Base-by-base conservation (phyloP, 345 rosid species). In the Alliaria petiolata region DNA sequence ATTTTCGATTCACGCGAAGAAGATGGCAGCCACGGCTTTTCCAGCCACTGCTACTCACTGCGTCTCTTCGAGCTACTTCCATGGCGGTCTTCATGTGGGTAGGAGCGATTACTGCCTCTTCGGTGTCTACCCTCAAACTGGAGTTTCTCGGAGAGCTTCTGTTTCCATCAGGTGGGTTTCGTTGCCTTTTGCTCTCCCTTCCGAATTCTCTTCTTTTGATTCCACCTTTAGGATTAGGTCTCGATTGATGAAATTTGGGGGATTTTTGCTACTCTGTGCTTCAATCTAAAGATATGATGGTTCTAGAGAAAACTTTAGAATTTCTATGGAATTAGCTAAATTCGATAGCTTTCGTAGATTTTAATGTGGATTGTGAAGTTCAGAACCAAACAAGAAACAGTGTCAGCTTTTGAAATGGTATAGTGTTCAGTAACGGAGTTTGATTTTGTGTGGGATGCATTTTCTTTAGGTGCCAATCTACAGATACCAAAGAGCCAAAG, bases 401-500 rank as follows among this genome's bases (percentile, higher is more conserved):
- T 72, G 12, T 42, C 1, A 43, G 30, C 4, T 39, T 8, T 65
- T 58, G 22, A 22, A 10, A 10, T 69, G 47, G 57, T 25, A 2
- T 35, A 15, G 1, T 71, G 25, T 49, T 25, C 25, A 16, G 70
- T 36, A 59, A 33, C 10, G 12, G 55, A 54, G 36, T 33, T 61
- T 76, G 60, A 16, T 75, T 67, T 50, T n/a, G n/a, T 59, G 56
- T 36, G 51, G 31, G 44, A 20, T 16, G 20, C 8, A 22, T 8
- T 19, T 0, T 4, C 3, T 42, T n/a, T 50, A 92, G 98, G 83
- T 92, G 98, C 76, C 91, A 84, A 50, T 88, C 95, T 36, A 84
- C 76, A 8, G 50, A 77, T 70, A 84, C 87, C 13, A 72, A 83
- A 13, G 86, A 85, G 65, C 83, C 81, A 5, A 88, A 85, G 79